phyloP scores from a whole-genome alignment of 2,329 filamentous ascomycete genomes.

The Coleophoma eucalyptorum region DNA sequence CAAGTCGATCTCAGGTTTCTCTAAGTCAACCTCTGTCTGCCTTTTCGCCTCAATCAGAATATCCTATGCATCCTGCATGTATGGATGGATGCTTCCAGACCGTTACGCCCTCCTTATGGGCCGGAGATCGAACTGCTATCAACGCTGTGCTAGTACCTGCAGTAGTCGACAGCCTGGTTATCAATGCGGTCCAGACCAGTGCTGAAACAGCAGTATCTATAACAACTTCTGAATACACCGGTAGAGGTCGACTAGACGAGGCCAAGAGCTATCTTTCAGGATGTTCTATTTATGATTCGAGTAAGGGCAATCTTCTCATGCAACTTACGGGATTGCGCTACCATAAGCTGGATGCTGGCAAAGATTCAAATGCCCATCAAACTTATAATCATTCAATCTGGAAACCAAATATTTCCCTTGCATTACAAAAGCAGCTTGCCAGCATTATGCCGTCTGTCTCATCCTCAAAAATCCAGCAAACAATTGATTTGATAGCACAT shows the following conservation, averaged over 20 bases:
- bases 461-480: constrained; percentile 1
- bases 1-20: constrained; percentile 12
- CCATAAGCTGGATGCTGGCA: constrained; percentile 4
- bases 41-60: constrained; percentile 19
- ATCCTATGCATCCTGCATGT: constrained; percentile 28
- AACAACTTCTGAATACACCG: constrained; percentile 4
- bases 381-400: constrained; percentile 7
- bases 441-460: not conserved
- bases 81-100: constrained; percentile 29
- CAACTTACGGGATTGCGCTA: constrained; percentile 16
- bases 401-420: constrained; percentile 18
- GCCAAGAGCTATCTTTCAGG: constrained; percentile 3
- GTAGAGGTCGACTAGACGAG: constrained; percentile 5
- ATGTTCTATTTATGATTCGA: constrained; percentile 11
- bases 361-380: constrained; percentile 1
- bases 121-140: constrained; percentile 12
- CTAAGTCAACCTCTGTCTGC: constrained; percentile 9
- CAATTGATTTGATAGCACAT: constrained; percentile 31
- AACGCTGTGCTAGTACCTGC: constrained; percentile 14
- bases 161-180: constrained; percentile 14
- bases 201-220: constrained; percentile 4
- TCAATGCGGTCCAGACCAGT: constrained; percentile 7
- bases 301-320: constrained; percentile 14
- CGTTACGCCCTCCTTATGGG: constrained; percentile 14
- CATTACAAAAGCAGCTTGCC: constrained; percentile 5